Percentiles rank a stretch among this genome's conserved stretches.
These are phyloP conservation scores for Biscogniauxia mediterranea DNA, from an alignment of 2,329 filamentous ascomycete genomes.

Conservation along the genomic window DNA sequence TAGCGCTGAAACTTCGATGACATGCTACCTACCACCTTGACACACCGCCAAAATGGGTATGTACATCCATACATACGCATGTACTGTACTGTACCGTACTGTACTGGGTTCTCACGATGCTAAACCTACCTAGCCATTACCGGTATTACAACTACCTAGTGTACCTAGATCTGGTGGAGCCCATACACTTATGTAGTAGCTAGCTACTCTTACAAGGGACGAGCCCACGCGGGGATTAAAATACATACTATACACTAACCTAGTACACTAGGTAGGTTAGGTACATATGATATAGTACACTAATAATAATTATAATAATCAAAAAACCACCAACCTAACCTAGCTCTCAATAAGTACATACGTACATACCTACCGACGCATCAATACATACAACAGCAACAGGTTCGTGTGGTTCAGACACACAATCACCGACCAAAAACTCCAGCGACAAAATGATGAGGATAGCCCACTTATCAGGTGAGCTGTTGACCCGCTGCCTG, in stretches of 20 bases:
- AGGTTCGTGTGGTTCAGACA: no score
- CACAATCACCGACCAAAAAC: no score
- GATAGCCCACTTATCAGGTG: no score
- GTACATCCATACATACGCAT: not conserved
- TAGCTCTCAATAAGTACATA: no score
- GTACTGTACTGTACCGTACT: not conserved
- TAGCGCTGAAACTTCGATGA: not conserved
- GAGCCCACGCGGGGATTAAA: not conserved
- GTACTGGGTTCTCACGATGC: not conserved
- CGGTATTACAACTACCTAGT: no score
- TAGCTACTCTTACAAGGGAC: not conserved
- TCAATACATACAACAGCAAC: no score
- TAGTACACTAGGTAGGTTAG: not conserved
- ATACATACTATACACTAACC: not conserved
- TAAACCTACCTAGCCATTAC: not conserved
- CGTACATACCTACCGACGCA: no score
- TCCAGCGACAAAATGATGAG: no score
- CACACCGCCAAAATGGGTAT: not conserved
- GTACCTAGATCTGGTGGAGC: not conserved
- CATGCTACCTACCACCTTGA: not conserved
- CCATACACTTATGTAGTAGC: not conserved
- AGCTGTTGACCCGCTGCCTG: no score
- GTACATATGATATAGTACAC: not conserved
- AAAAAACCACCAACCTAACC: no score
- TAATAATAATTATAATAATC: no score